Percentiles rank a stretch among this genome's conserved stretches.
Conservation (phyloP, 2,329 filamentous ascomycete species). For the Aureobasidium melanogenum region DNA sequence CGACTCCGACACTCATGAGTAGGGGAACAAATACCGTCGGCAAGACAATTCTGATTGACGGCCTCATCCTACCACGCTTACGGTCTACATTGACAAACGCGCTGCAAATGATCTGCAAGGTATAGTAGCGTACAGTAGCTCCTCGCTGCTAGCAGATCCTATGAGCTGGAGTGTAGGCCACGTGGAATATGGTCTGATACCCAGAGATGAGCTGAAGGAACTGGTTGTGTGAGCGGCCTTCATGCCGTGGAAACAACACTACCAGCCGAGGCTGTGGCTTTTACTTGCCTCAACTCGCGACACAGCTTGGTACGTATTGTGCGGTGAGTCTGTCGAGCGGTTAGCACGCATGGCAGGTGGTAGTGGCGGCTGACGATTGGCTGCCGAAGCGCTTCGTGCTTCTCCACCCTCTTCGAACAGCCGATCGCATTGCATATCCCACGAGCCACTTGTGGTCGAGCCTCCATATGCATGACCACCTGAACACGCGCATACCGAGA, state of each 20-base stretch:
- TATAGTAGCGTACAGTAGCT: background rate
- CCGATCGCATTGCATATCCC: background rate
- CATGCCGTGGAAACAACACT: background rate
- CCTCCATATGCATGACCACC: background rate
- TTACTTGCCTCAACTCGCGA: no score
- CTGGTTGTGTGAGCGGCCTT: background rate
- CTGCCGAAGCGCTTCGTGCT: background rate
- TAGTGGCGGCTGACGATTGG: background rate
- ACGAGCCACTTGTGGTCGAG: background rate
- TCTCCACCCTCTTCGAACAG: background rate
- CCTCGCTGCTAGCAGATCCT: background rate
- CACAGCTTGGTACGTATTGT: background rate
- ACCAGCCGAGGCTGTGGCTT: background rate
- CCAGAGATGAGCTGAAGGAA: background rate
- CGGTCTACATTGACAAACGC: background rate
- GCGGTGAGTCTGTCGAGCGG: background rate
- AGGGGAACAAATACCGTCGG: background rate
- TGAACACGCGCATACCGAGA: background rate
- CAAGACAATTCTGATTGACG: no score
- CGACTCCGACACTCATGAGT: background rate
- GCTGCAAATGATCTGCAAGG: background rate
- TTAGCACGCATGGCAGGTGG: background rate
- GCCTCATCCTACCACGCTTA: background rate
- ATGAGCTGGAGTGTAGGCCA: no score
- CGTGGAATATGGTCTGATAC: background rate